phyloP scores from a whole-genome alignment of 2,329 filamentous ascomycete species.

The Aspergillus sp. region DNA sequence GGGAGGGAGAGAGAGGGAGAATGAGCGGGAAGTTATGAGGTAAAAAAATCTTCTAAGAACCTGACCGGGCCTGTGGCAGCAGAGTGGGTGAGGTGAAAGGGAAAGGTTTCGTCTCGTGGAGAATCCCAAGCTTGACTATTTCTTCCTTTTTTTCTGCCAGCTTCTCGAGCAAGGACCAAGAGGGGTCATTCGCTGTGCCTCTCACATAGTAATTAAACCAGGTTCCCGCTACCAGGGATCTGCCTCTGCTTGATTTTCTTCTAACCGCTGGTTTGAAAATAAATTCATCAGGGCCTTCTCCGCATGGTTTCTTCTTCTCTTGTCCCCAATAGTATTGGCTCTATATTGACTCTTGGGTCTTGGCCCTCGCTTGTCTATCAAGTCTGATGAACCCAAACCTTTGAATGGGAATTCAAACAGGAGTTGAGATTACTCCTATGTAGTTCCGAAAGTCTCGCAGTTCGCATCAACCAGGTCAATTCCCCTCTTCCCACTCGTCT shows the following conservation, averaged over 20 bases:
- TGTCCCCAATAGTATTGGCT: conserved; percentile 17
- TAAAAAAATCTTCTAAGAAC: conserved; percentile 49
- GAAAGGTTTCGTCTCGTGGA: conserved; percentile 21
- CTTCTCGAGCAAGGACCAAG: conserved; percentile 5
- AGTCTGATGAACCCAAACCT: conserved; percentile 2
- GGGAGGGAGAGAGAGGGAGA: conserved; percentile 25
- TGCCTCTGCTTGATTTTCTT: conserved; percentile 13
- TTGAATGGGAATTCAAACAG: neutral
- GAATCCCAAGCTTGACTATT: conserved; percentile 22
- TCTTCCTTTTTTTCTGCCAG: conserved; percentile 20
- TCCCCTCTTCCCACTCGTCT: conserved; percentile 1
- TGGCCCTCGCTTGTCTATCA: conserved; percentile 5
- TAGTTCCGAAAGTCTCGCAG: neutral
- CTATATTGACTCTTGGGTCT: conserved; percentile 16
- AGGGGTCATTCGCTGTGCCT: neutral
- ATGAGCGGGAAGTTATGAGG: conserved; percentile 38
- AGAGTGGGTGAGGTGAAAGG: conserved; percentile 18
- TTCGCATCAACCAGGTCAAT: neutral
- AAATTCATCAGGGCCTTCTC: neutral
- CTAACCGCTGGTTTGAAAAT: conserved; percentile 15
- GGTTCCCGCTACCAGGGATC: conserved; percentile 12
- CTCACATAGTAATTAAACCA: conserved; percentile 15
- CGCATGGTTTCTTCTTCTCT: conserved; percentile 13
- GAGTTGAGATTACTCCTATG: neutral
- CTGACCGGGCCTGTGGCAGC: neutral